Conservation (phyloP, 164 flowering plant species). For the Chloranthus sessilifolius region DNA sequence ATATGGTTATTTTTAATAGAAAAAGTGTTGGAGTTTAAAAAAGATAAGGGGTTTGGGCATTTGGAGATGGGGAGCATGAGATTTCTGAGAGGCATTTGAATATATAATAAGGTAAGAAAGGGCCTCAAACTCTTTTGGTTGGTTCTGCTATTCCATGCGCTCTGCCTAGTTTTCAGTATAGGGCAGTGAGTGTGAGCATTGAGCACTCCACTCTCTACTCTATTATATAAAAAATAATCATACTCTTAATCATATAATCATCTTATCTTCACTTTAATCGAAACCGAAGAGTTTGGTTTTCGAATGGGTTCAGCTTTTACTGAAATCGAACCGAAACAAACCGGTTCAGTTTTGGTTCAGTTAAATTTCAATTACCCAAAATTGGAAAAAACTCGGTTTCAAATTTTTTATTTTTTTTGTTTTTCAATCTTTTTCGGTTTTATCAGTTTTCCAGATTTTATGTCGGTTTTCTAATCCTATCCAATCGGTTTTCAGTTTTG, state of each 20-base stretch:
- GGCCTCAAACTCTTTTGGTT: conserved; percentile 48
- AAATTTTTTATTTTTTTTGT: no score
- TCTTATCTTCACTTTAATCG: background rate
- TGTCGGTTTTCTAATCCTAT: no score
- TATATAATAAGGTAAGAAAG: conserved; percentile 27
- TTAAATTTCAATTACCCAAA: no score
- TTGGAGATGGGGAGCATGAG: conserved; percentile 64
- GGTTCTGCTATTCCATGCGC: conserved; percentile 47
- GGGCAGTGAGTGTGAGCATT: conserved; percentile 26
- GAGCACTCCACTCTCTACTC: background rate
- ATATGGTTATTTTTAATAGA: conserved; percentile 15
- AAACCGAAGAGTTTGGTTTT: no score
- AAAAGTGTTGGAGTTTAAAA: conserved; percentile 25
- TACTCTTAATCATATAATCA: background rate
- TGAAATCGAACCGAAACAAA: no score
- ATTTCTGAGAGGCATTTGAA: conserved; percentile 35
- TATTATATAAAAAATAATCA: background rate
- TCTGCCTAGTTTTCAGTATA: conserved; percentile 36
- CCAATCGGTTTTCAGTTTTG: no score
- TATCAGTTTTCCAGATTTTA: no score
- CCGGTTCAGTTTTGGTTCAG: no score
- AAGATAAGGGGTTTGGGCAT: conserved; percentile 48
- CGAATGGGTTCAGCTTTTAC: no score
- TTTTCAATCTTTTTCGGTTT: no score
- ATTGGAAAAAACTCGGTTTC: no score